Percentiles rank a stretch among this genome's conserved stretches.
phyloP scores from a whole-genome alignment of 768 basidiomycete genomes.

The Lyophyllum shimeji region DNA sequence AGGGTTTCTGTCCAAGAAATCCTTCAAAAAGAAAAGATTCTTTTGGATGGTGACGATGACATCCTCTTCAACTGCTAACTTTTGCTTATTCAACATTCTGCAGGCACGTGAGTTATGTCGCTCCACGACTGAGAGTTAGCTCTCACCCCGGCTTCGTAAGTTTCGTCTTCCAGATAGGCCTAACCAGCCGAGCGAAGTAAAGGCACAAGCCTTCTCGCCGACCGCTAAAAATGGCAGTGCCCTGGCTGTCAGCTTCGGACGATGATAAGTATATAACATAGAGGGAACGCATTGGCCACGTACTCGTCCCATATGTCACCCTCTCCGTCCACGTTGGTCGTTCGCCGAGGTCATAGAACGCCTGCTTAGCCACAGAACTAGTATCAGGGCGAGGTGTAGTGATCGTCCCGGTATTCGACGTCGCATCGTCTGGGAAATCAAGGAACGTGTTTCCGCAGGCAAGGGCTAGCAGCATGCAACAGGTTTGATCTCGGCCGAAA shows the following conservation, averaged over 20 bases:
- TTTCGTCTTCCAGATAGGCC: slow-evolving; percentile 86
- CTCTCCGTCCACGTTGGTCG: slow-evolving; percentile 81
- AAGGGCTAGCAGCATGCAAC: slow-evolving; percentile 86
- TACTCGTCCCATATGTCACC: slow-evolving; percentile 74
- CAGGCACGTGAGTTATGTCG: background rate
- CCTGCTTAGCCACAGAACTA: slow-evolving; percentile 74
- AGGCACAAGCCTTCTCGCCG: slow-evolving; percentile 86
- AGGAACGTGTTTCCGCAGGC: slow-evolving; percentile 84
- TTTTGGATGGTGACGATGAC: slow-evolving; percentile 71
- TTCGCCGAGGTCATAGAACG: slow-evolving; percentile 84
- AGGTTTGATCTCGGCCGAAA: slow-evolving; percentile 90
- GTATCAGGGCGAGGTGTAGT: slow-evolving; percentile 59
- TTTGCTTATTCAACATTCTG: slow-evolving; percentile 47
- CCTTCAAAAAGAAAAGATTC: slow-evolving; percentile 75
- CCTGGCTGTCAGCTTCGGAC: slow-evolving; percentile 58
- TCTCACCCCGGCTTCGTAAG: slow-evolving; percentile 65
- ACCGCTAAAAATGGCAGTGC: slow-evolving; percentile 80
- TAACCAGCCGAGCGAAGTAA: slow-evolving; percentile 81
- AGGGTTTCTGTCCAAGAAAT: slow-evolving; percentile 77
- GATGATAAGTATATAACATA: background rate
- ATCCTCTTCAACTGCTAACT: slow-evolving; percentile 63
- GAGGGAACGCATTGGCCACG: slow-evolving; percentile 18
- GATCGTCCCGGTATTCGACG: slow-evolving; percentile 39
- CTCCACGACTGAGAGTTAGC: background rate
- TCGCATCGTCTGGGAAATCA: slow-evolving; percentile 51